phyloP scores from a whole-genome alignment of 1,139 yeast genomes.

The Sugiyamaella pinicola region DNA sequence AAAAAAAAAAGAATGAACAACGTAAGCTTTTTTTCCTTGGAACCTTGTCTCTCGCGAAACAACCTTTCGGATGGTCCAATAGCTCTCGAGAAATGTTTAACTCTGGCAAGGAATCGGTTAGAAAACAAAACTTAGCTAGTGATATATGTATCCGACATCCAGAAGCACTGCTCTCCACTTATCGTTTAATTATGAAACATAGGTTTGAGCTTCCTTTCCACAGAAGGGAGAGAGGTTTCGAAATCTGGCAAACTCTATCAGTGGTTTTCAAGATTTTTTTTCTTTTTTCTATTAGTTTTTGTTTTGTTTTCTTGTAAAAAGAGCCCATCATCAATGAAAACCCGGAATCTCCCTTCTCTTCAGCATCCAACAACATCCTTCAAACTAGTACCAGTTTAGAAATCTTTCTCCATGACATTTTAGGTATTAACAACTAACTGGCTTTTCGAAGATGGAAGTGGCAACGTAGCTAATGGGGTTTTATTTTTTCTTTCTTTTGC shows the following conservation, averaged over 20 bases:
- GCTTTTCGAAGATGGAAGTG: slow-evolving; percentile 9
- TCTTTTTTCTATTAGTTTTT: too few species aligned
- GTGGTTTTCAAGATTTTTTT: not conserved
- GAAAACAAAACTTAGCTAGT: slow-evolving; percentile 1
- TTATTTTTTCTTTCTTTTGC: not conserved
- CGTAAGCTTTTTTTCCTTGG: not conserved
- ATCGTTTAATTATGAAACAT: slow-evolving; percentile 14
- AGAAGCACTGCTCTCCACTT: not conserved
- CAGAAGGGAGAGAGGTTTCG: slow-evolving; percentile 7
- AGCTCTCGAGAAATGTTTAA: not conserved
- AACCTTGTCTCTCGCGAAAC: not conserved
- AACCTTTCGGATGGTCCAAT: not conserved
- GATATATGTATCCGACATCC: not conserved
- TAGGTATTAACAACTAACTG: slow-evolving; percentile 9
- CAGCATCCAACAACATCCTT: not conserved
- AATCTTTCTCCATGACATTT: not conserved
- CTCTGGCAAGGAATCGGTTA: not conserved
- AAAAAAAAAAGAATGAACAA: too few species aligned
- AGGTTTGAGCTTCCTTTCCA: slow-evolving; percentile 1
- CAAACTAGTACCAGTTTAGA: not conserved
- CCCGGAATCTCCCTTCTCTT: too few species aligned
- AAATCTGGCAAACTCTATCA: slow-evolving; percentile 3
- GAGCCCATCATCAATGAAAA: too few species aligned
- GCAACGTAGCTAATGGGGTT: not conserved
- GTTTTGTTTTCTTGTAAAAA: too few species aligned